Base-by-base conservation (phyloP, 106 monocot genomes). In the Ottelia alismoides region DNA sequence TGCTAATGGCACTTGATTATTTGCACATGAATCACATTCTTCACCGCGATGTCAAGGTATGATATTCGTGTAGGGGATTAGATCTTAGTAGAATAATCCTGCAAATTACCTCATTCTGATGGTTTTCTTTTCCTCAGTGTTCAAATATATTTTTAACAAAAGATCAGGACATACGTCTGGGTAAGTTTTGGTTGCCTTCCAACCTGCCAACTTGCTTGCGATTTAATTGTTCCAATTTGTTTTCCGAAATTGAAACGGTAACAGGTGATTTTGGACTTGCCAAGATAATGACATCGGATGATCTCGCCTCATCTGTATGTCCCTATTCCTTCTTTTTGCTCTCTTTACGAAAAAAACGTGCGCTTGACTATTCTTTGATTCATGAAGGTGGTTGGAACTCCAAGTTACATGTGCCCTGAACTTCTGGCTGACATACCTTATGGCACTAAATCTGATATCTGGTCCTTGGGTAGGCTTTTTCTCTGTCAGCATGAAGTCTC, bases 1-100 rank as follows among this genome's bases (percentile, higher is more conserved):
- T 99, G 28, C 77, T 99, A 61, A 99, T 90, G 90, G 90, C 98
- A 51, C 86, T 99, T 49, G 98, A 99, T 70, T 86, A 90, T 64
- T 69, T 99, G 58, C 98, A 99, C 65, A 73, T 26, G 22, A 90
- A 99, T 66, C 90, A 99, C 62, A 80, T 99, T 80, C 76, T 99
- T 61, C 98, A 99, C 70, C 98, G 90, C 58, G 98, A 99, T 80
- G 98, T 99, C n/a, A 99, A 90, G 90, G 98, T 99, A 2, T 16
- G 16, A 43, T 7, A 43, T 43, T 43, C 40, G 16, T 7, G 40
- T 16, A 7, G 6, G 16, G 6, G 16, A 7, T 7, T 43, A 7
- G 16, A 7, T 43, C 16, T 43, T 43, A 16, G 16, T 16, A 43
- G 16, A 43, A 43, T 16, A 6, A 7, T 43, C 6, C 16, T 6